Evolutionary conservation across 192 early-diverging fungal species (phyloP), one percentile per base, ranked within the genome.

Genomic region (Rhizoclosmatium globosum): DNA sequence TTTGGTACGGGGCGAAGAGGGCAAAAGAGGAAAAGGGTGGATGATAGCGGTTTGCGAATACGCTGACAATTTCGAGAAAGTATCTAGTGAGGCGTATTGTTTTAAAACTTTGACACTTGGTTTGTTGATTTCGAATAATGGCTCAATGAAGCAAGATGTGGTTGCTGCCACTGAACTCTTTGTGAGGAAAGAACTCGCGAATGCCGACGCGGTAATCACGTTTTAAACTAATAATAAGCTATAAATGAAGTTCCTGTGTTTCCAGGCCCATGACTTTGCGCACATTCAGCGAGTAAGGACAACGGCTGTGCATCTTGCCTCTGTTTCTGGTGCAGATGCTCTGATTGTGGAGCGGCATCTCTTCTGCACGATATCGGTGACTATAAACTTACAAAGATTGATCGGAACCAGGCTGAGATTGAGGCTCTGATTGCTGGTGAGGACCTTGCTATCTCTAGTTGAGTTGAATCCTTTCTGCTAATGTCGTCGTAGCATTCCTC

Each of bases 351-450:
- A 67, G 19, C 53, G 60, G 78, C 79, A 23, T 58, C 77, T 4
- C 53, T 79, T n/a, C 78, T 82, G 42, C 81, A 82, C 76, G 81
- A 82, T 56, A 65, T 82, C 21, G 56, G 39, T 42, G 81, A 82
- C 65, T 19, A 73, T 62, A 82, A 82, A 68, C 74, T 75, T 60
- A 38, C 69, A 13, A n/a, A 60, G 9, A 66, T 76, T 23, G 75
- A 15, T 23, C 50, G 50, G 17, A 53, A 17, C 50, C 9, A 7
- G 6, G 17, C 9, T 53, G 50, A 53, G 9, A 53, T 53, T 53
- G 6, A 7, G 17, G 6, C 50, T 53, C 50, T 53, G 17, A 53
- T 53, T 17, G 6, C 9, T 53, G 50, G 50, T 53, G 17, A 53
- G 6, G 50, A 53, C 50, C 50, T 53, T 17, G 50, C 50, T 53